A percentile compares a stretch with the other conserved stretches of the same genome.
phyloP scores from a whole-genome alignment of 495 filamentous ascomycete genomes.

The Daldinia vernicosa region DNA sequence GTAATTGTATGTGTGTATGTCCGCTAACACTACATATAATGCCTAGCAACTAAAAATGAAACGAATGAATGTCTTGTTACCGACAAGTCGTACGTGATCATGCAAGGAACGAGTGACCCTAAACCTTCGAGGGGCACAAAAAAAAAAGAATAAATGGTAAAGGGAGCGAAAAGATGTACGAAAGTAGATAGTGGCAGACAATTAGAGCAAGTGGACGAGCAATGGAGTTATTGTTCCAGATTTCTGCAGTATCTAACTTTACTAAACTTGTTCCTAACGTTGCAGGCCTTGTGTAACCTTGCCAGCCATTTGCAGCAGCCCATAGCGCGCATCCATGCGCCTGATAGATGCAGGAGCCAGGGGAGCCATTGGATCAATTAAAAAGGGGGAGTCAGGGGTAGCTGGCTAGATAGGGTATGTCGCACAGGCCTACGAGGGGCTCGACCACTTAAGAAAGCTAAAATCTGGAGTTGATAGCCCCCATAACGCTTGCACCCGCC shows the following conservation, averaged over 20 bases:
- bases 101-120: conserved; percentile 34
- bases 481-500: conserved; percentile 9
- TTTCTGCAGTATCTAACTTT: conserved; percentile 1
- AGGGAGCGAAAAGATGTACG: conserved; percentile 15
- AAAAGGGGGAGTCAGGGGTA: conserved; percentile 28
- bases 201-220: neutral
- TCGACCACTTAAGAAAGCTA: conserved; percentile 20
- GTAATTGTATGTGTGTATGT: neutral
- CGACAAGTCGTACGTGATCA: conserved; percentile 34
- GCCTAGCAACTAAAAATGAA: conserved; percentile 14
- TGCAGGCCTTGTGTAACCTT: conserved; percentile 25
- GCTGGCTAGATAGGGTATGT: conserved; percentile 14
- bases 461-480: conserved; percentile 21
- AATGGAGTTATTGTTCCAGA: neutral
- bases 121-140: conserved; percentile 23
- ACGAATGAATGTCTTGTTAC: conserved; percentile 29
- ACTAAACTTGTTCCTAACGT: neutral
- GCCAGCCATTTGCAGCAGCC: neutral
- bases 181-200: neutral
- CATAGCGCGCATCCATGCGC: neutral
- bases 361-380: conserved; percentile 26
- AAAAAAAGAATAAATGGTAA: conserved; percentile 11
- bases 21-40: conserved; percentile 5
- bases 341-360: conserved; percentile 16
- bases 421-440: neutral